phyloP scores from a whole-genome alignment of 768 basidiomycete species.

The Agaricus blazei region DNA sequence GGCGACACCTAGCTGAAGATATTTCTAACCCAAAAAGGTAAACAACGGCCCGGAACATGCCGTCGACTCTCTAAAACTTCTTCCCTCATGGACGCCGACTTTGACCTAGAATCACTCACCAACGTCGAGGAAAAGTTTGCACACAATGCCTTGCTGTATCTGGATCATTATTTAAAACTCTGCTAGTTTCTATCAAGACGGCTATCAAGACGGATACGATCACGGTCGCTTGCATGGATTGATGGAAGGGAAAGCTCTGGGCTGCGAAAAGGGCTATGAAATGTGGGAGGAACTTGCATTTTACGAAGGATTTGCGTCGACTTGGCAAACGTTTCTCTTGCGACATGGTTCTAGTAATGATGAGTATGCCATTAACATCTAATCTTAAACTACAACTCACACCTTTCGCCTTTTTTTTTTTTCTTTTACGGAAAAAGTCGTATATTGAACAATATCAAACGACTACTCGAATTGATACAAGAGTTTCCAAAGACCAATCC shows the following conservation, averaged over 20 bases:
- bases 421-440: slow-evolving; percentile 36
- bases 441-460: slow-evolving; percentile 54
- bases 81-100: too few relatives aligned
- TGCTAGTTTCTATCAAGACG: slow-evolving; percentile 72
- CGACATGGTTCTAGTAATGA: slow-evolving; percentile 33
- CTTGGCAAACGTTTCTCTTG: slow-evolving; percentile 56
- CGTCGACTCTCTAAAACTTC: too few relatives aligned
- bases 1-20: too few relatives aligned
- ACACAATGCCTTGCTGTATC: neutral
- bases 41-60: too few relatives aligned
- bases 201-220: slow-evolving; percentile 70
- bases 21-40: too few relatives aligned
- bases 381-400: neutral
- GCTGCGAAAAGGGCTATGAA: slow-evolving; percentile 87
- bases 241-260: slow-evolving; percentile 87
- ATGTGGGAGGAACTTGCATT: slow-evolving; percentile 98
- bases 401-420: neutral
- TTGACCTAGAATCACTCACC: too few relatives aligned
- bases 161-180: too few relatives aligned
- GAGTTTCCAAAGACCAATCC: slow-evolving; percentile 81
- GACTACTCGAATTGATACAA: slow-evolving; percentile 65
- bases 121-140: too few relatives aligned
- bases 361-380: slow-evolving; percentile 33
- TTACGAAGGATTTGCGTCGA: slow-evolving; percentile 78
- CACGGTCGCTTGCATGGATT: slow-evolving; percentile 89